Base-by-base conservation (phyloP, 1,139 yeast genomes). In the Pichia sp. region DNA sequence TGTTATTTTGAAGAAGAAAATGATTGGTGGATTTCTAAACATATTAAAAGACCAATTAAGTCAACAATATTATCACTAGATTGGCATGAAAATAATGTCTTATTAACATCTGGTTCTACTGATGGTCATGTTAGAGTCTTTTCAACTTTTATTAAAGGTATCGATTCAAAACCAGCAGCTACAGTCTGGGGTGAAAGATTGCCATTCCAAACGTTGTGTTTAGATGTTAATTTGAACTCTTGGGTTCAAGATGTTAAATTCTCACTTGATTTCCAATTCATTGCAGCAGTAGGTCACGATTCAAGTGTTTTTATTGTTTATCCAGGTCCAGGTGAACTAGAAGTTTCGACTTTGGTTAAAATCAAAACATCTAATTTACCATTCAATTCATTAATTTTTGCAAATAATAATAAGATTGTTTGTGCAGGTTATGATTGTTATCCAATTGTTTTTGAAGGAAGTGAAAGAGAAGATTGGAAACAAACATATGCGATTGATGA, bases 1-100 rank as follows among this genome's bases (percentile, higher is more conserved):
- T 94, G 98, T 70, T 92, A 90, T 69, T 92, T 86, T 66, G 98
- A 94, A 67, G 85, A 77, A 54, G 97, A 90, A 61, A 92, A 92
- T 66, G 96, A 94, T 65, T 94, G 99, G 99, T 94, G 99, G 99
- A 90, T 92, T 46, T 88, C 97, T 22, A 92, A 90, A 69, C 98
- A 92, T 69, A 80, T 94, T 69, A 89, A 89, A 73, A 88, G 87
- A 68, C 97, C 97, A 18, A 74, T 90, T 59, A 84, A 85, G 64
- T 86, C 96, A 12, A 88, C 97, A 39, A 77, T 92, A 57, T 76
- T 92, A 56, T 76, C 86, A 40, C 74, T 92, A 47, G 85, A 84
- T 53, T 94, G 99, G 99, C 98, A 94, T 65, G 92, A 90, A 51
- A 94, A 94, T 67, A 85, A 84, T 57, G 95, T 92, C 20, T 72